phyloP scores from a whole-genome alignment of 2,329 filamentous ascomycete genomes.

The Colletotrichum cuscutae region DNA sequence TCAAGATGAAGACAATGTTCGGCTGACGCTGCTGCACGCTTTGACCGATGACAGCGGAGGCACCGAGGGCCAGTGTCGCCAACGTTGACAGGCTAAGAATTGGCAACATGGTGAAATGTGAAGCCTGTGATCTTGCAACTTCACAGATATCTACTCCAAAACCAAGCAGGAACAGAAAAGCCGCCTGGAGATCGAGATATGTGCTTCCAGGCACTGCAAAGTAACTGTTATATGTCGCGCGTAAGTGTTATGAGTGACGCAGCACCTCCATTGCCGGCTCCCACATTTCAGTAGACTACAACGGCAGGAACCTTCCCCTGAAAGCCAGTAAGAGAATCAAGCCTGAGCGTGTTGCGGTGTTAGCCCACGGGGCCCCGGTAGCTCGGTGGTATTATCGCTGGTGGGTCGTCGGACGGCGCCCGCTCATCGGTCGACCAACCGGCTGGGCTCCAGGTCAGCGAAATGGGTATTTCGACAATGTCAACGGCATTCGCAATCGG shows the following conservation, averaged over 20 bases:
- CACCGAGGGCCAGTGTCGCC: constrained; percentile 11
- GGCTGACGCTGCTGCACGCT: constrained; percentile 40
- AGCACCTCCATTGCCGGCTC: background rate
- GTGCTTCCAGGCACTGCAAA: background rate
- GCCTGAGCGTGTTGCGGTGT: background rate
- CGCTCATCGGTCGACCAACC: constrained; percentile 15
- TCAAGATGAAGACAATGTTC: constrained; percentile 75
- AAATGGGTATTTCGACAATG: background rate
- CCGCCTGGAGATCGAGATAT: background rate
- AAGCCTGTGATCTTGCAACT: background rate
- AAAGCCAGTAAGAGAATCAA: background rate
- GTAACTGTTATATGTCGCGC: background rate
- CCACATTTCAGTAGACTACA: background rate
- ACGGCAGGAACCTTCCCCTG: background rate
- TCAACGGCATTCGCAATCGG: constrained; percentile 21
- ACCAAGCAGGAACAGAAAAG: background rate
- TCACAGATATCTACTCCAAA: background rate
- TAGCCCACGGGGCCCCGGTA: background rate
- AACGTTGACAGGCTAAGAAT: background rate
- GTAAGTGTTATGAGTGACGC: background rate
- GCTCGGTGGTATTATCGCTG: background rate
- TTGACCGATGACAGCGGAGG: constrained; percentile 1
- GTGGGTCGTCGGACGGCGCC: constrained; percentile 6
- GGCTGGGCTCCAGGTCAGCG: constrained; percentile 3
- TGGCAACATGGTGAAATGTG: background rate